phyloP scores from a whole-genome alignment of 257 asterid genomes.

The Henckelia pumila region DNA sequence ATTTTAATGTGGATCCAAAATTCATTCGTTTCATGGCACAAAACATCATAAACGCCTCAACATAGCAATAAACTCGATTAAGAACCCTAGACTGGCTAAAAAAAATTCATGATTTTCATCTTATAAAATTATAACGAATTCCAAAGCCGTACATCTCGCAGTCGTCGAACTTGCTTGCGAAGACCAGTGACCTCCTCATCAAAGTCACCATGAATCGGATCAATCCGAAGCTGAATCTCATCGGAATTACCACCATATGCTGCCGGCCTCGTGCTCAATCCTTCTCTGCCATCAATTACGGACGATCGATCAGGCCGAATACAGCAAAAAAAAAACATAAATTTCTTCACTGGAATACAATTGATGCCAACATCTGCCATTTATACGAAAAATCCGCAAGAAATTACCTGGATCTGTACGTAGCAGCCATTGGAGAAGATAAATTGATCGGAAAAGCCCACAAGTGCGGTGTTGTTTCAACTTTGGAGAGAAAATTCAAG shows the following conservation, averaged over 20 bases:
- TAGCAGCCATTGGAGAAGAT: constrained; percentile 44
- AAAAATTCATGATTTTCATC: not conserved
- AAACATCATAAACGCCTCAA: not conserved
- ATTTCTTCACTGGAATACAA: too few relatives aligned
- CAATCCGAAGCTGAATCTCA: constrained; percentile 74
- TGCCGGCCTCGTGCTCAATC: constrained; percentile 40
- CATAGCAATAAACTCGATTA: not conserved
- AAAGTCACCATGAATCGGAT: constrained; percentile 72
- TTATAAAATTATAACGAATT: not conserved
- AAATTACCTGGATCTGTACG: constrained; percentile 61
- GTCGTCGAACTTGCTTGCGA: constrained; percentile 80
- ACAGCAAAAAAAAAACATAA: not conserved
- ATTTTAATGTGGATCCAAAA: too few relatives aligned
- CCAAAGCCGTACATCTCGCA: constrained; percentile 47
- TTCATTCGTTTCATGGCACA: not conserved
- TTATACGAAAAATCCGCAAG: not conserved
- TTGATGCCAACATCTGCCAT: too few relatives aligned
- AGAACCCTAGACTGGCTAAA: not conserved
- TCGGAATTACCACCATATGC: constrained; percentile 38
- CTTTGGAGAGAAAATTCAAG: too few relatives aligned
- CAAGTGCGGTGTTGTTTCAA: too few relatives aligned
- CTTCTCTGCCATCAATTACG: constrained; percentile 33
- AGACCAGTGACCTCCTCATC: constrained; percentile 81
- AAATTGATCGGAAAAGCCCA: constrained; percentile 12
- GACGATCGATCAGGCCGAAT: constrained; percentile 11